These are phyloP conservation scores for Podochytrium sp. DNA, from an alignment of 192 early-diverging fungal genomes.

Conservation along the genomic window DNA sequence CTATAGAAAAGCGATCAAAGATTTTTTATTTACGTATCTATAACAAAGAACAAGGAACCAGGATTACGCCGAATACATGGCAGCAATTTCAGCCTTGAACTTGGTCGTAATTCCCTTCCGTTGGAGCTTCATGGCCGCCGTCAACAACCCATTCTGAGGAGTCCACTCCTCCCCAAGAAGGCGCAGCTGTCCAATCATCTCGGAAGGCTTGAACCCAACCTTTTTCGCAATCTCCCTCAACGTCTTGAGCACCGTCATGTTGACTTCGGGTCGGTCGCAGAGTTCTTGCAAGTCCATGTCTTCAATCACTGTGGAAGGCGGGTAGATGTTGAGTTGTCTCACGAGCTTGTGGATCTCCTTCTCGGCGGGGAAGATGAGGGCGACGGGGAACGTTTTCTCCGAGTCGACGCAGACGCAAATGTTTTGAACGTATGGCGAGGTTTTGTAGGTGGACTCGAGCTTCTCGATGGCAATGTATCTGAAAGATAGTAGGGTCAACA, in stretches of 20 bases:
- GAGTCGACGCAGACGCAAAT: conserved; percentile 66
- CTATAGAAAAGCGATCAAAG: too few relatives aligned
- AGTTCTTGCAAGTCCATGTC: conserved; percentile 51
- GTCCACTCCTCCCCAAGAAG: conserved; percentile 87
- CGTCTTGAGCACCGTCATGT: conserved; percentile 52
- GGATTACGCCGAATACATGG: conserved; percentile 49
- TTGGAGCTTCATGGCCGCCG: conserved; percentile 86
- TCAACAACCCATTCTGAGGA: conserved; percentile 74
- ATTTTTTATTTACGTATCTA: too few relatives aligned
- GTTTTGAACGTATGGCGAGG: conserved; percentile 69
- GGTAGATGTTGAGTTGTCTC: not conserved
- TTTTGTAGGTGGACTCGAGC: conserved; percentile 87
- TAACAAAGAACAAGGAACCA: too few relatives aligned
- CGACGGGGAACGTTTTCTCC: conserved; percentile 70
- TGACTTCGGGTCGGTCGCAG: conserved; percentile 42
- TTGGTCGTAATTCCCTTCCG: conserved; percentile 74
- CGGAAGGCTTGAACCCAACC: conserved; percentile 69
- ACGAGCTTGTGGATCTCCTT: conserved; percentile 34
- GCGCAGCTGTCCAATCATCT: conserved; percentile 69
- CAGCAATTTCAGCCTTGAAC: conserved; percentile 64
- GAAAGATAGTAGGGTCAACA: too few relatives aligned
- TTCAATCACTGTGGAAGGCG: conserved; percentile 19
- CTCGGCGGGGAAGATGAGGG: conserved; percentile 71
- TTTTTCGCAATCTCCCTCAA: conserved; percentile 65
- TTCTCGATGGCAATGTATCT: conserved; percentile 89